These are phyloP conservation scores for Penicillium oxalicum DNA, from an alignment of 2,329 filamentous ascomycete species.

Conservation along the genomic window DNA sequence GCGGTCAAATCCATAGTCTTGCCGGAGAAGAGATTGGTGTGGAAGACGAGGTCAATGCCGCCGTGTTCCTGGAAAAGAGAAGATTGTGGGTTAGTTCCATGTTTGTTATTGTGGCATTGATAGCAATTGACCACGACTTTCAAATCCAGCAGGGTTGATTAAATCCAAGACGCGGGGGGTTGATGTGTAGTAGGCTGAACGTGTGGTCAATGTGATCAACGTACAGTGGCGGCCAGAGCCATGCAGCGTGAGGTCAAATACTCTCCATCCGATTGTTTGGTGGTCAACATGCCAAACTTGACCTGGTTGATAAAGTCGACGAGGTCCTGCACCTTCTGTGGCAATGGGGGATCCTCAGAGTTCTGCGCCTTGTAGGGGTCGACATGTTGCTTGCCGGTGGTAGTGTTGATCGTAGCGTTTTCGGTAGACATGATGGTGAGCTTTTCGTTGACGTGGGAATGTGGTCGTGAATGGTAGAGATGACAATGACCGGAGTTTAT, in stretches of 20 bases:
- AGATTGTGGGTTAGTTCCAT: not conserved
- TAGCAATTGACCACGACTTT: not conserved
- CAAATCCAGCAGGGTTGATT: too few relatives aligned
- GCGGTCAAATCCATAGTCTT: constrained; percentile 75
- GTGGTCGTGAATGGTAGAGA: not conserved
- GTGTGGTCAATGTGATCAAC: constrained; percentile 9
- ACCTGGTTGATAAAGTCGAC: constrained; percentile 61
- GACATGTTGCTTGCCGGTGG: constrained; percentile 57
- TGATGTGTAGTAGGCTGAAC: too few relatives aligned
- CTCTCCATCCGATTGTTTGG: constrained; percentile 55
- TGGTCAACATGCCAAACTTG: constrained; percentile 90
- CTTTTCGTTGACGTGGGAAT: too few relatives aligned
- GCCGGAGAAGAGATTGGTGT: constrained; percentile 83
- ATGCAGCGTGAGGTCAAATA: constrained; percentile 76
- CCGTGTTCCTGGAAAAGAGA: constrained; percentile 57
- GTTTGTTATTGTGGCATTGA: not conserved
- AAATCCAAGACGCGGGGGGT: too few relatives aligned
- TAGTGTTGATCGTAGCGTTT: constrained; percentile 47
- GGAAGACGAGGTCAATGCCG: constrained; percentile 78
- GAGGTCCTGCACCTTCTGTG: constrained; percentile 72
- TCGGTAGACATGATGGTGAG: constrained; percentile 23
- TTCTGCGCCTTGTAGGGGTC: constrained; percentile 79
- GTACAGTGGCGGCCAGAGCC: constrained; percentile 72
- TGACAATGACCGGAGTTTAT: too few relatives aligned
- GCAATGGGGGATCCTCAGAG: constrained; percentile 62